Evolutionary conservation across 306 rosid species (phyloP), one percentile per base, ranked within the genome.

Genomic region (Hippophae rhamnoides): DNA sequence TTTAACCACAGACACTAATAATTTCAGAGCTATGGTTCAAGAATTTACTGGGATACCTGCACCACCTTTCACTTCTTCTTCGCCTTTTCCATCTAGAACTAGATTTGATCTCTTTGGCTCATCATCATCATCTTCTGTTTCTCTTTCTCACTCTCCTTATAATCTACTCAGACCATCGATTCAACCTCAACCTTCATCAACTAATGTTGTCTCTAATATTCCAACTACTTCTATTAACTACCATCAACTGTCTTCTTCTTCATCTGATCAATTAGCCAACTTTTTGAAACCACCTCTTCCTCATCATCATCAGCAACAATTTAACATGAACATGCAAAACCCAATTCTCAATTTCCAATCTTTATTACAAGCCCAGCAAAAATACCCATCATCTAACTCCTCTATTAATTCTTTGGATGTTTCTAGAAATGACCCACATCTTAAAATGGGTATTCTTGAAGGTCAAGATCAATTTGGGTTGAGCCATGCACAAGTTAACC

Each of bases 1-100:
- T 3, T 68, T 93, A 5, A 93, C 90, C 3, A 93, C 99, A 1
- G 95, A 88, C 78, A 93, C 99, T 13, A 64, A 90, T 0, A 93
- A 93, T 78, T 93, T 93, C 77, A 61, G 99, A 80, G 95, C 99
- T 75, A 93, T 93, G 99, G 99, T 93, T 65, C 99, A 93, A 59
- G 97, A 93, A 74, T 93, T 93, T 65, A 93, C 99, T 10, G 99
- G 99, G 43, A 88, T 93, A 41, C 99, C 99, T 6, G 90, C 95
- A 6, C 97, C 85, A 0, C 97, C 99, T 5, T 93, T 93, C 67
- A 54, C 88, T 3, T 76, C 38, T 3, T 76, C 87, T 3, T 83
- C 95, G 2, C 60, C 81, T 43, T 85, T 87, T 59, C 77, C 87
- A 3, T 18, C 23, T 18, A 71, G 97, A 68, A 74, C 68, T 57